A percentile compares a stretch with the other conserved stretches of the same genome.
These are phyloP conservation scores for Colletotrichum tamarilloi DNA, from an alignment of 2,329 filamentous ascomycete species.

Conservation along the genomic window DNA sequence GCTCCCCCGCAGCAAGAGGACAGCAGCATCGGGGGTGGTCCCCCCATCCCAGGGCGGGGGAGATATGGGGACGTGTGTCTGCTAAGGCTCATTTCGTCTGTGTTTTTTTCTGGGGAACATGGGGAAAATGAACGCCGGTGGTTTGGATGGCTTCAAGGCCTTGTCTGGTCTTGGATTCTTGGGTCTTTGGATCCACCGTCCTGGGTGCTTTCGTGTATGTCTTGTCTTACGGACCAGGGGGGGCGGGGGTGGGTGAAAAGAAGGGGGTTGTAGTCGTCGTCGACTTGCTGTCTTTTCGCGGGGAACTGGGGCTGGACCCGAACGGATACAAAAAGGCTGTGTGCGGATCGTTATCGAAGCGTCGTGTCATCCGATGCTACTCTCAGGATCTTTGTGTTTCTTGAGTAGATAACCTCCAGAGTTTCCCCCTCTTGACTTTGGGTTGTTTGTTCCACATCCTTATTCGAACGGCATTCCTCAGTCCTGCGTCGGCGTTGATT, in stretches of 20 bases:
- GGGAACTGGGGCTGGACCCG: background rate
- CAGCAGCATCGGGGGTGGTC: conserved; percentile 20
- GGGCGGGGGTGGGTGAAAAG: background rate
- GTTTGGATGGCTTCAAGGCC: conserved; percentile 21
- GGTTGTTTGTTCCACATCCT: background rate
- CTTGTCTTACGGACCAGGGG: conserved; percentile 14
- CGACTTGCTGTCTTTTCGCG: background rate
- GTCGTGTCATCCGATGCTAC: conserved; percentile 20
- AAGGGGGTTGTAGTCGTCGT: background rate
- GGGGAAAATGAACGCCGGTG: conserved; percentile 3
- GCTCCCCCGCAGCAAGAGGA: conserved; percentile 23
- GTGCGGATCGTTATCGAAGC: conserved; percentile 9
- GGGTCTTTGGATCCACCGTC: background rate
- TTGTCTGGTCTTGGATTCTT: background rate
- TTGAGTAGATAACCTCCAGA: conserved; percentile 6
- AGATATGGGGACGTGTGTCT: conserved; percentile 10
- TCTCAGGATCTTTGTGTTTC: background rate
- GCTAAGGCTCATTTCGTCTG: conserved; percentile 1
- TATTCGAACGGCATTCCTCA: conserved; percentile 1
- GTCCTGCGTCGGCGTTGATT: background rate
- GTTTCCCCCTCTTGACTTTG: background rate
- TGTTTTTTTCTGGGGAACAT: conserved; percentile 24
- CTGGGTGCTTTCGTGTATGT: background rate
- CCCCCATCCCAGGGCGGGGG: background rate
- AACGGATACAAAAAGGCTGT: conserved; percentile 7